A percentile compares a stretch with the other conserved stretches of the same genome.
Conservation (phyloP, 1,284 basidiomycete species). For the Meira nashicola region DNA sequence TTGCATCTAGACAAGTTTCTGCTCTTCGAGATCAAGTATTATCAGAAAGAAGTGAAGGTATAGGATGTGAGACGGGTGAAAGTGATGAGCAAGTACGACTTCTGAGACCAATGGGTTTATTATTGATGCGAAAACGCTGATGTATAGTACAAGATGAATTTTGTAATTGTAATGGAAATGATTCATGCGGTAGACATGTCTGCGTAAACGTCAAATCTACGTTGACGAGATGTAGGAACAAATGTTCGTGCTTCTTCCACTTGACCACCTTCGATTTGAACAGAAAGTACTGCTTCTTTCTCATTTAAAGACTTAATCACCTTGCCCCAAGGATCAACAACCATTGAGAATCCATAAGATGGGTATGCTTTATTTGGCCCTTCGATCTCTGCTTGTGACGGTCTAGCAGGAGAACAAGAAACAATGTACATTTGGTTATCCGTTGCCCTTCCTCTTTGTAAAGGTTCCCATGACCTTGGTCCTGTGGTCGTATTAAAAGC, state of each 20-base stretch:
- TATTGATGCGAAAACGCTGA: neutral
- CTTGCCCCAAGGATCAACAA: conserved; percentile 61
- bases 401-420: conserved; percentile 84
- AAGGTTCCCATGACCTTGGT: conserved; percentile 46
- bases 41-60: neutral
- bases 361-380: conserved; percentile 42
- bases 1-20: neutral
- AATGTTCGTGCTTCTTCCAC: neutral
- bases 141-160: neutral
- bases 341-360: conserved; percentile 45
- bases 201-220: conserved; percentile 41
- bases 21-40: neutral
- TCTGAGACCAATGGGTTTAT: neutral
- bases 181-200: conserved; percentile 29
- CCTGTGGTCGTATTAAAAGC: conserved; percentile 57
- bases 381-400: conserved; percentile 59
- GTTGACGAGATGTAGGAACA: conserved; percentile 10
- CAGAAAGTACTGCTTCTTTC: conserved; percentile 67
- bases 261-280: conserved; percentile 23
- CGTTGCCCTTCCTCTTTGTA: conserved; percentile 53
- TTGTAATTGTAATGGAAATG: neutral
- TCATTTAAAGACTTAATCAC: conserved; percentile 74
- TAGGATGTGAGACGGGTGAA: neutral
- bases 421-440: conserved; percentile 55
- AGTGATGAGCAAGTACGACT: neutral